Evolutionary conservation across 768 basidiomycete genomes (phyloP).

Genomic region (Hebeloma cylindrosporum): DNA sequence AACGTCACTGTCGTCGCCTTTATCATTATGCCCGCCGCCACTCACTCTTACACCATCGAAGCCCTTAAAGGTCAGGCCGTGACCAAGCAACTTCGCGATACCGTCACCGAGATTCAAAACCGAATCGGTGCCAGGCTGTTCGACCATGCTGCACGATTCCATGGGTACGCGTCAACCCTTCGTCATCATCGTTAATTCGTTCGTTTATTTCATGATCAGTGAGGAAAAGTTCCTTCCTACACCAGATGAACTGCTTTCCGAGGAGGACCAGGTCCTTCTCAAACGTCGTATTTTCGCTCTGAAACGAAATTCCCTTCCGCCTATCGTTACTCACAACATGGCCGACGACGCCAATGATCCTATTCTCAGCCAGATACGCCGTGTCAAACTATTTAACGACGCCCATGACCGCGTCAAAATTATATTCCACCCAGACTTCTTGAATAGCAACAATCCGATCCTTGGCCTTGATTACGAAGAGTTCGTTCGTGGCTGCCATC

Average conservation of each 20-base stretch:
- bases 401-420: constrained; percentile 91
- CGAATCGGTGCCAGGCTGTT: constrained; percentile 90
- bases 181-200: neutral
- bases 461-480: constrained; percentile 98
- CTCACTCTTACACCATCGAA: constrained; percentile 96
- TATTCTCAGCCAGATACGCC: constrained; percentile 91
- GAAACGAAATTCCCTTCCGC: constrained; percentile 91
- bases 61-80: constrained; percentile 96
- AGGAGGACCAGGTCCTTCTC: constrained; percentile 90
- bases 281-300: constrained; percentile 97
- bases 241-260: constrained; percentile 75
- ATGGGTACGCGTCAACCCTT: constrained; percentile 60
- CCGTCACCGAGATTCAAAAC: constrained; percentile 93
- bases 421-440: constrained; percentile 97
- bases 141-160: constrained; percentile 90
- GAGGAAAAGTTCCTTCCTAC: constrained; percentile 76
- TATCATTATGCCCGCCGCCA: constrained; percentile 97
- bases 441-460: constrained; percentile 97
- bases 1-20: constrained; percentile 92
- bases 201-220: constrained; percentile 31
- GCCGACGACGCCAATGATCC: constrained; percentile 90
- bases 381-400: constrained; percentile 91
- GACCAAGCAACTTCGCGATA: constrained; percentile 94
- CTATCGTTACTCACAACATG: constrained; percentile 99
- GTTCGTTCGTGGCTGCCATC: constrained; percentile 96